A percentile compares a stretch with the other conserved stretches of the same genome.
These are phyloP conservation scores for Epichloe elymi DNA, from an alignment of 2,329 filamentous ascomycete species.

Conservation along the genomic window DNA sequence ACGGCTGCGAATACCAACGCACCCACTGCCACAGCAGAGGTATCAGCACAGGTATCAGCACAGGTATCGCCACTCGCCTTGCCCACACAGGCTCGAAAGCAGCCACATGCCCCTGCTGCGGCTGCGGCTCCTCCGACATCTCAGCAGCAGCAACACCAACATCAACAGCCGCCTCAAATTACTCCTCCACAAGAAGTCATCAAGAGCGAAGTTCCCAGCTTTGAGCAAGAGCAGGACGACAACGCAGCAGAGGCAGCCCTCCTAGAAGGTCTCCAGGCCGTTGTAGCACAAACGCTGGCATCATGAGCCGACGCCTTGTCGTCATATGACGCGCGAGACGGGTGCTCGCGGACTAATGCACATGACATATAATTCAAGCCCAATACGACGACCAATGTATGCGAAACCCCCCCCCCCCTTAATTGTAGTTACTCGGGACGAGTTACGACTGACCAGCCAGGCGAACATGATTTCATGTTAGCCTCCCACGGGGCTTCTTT, in stretches of 20 bases:
- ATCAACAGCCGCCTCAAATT: constrained; percentile 1
- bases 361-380: not conserved
- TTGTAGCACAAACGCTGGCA: constrained; percentile 16
- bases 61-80: not conserved
- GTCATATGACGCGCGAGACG: not conserved
- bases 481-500: too few species aligned
- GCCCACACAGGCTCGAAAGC: not conserved
- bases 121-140: not conserved
- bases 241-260: constrained; percentile 22
- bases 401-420: too few species aligned
- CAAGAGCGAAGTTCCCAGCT: constrained; percentile 10
- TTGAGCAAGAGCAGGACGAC: constrained; percentile 14
- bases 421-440: too few species aligned
- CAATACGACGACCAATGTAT: too few species aligned
- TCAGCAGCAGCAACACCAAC: not conserved
- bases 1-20: not conserved
- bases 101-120: not conserved
- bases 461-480: too few species aligned
- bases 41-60: not conserved
- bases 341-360: not conserved
- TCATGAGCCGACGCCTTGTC: constrained; percentile 3
- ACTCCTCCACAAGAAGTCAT: constrained; percentile 12
- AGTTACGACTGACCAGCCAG: too few species aligned
- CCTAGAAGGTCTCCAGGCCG: constrained; percentile 22
- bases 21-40: not conserved